These are phyloP conservation scores for Chlorella sp. DNA, from an alignment of 139 green algal species.

Conservation along the genomic window DNA sequence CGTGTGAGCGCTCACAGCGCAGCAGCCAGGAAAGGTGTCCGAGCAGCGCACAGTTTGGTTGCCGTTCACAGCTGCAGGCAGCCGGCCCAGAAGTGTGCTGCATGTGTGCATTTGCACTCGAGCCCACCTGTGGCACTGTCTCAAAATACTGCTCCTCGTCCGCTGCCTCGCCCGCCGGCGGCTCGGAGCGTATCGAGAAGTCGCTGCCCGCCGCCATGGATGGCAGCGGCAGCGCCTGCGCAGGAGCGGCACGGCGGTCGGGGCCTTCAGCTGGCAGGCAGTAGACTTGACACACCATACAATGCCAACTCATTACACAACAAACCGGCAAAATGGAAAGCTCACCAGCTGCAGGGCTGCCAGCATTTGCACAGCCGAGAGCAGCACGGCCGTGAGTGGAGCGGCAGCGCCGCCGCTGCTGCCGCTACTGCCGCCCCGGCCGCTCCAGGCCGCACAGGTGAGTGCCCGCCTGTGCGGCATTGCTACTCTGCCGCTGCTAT, in stretches of 20 bases:
- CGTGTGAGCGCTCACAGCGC: no score
- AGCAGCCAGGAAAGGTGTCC: no score
- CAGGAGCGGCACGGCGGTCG: no score
- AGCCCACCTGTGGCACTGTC: constrained; percentile 11
- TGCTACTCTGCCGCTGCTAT: not conserved
- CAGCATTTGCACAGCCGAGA: constrained; percentile 12
- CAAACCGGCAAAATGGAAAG: no score
- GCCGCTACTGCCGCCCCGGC: not conserved
- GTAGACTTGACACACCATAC: no score
- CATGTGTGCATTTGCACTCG: no score
- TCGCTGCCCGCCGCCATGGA: constrained; percentile 2
- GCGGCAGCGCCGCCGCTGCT: not conserved
- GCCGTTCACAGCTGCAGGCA: no score
- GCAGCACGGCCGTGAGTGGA: not conserved
- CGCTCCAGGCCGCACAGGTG: not conserved
- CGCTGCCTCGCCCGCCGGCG: not conserved
- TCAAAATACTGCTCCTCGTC: constrained; percentile 49
- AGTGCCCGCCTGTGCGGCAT: not conserved
- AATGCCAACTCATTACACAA: no score
- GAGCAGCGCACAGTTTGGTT: no score
- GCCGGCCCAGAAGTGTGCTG: no score
- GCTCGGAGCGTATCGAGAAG: constrained; percentile 8
- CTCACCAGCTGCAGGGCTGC: constrained; percentile 13
- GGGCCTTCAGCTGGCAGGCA: no score
- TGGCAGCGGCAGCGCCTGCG: not conserved